phyloP scores from a whole-genome alignment of 176 grass and related monocot species.

The maize (Zea mays) region DNA sequence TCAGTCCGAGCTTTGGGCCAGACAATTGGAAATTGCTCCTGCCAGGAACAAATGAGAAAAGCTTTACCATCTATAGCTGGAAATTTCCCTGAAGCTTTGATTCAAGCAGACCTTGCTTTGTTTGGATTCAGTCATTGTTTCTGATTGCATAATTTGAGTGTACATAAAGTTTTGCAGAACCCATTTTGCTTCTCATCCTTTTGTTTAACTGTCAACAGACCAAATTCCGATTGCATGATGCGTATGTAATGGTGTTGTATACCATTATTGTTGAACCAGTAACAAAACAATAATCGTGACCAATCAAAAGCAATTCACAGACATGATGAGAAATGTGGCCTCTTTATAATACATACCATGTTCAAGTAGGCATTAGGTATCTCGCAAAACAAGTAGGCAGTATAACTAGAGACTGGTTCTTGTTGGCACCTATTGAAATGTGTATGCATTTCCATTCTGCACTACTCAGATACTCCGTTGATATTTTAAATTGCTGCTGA shows the following conservation, averaged over 20 bases:
- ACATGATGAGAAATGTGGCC: not conserved
- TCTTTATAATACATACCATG: not conserved
- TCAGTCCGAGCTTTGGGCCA: not conserved
- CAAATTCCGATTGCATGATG: not conserved
- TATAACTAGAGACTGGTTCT: not conserved
- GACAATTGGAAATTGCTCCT: not conserved
- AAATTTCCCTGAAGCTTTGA: not conserved
- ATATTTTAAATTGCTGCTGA: constrained; percentile 12
- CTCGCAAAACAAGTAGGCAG: not conserved
- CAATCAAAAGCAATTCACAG: not conserved
- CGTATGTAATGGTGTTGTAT: not conserved
- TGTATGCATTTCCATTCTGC: constrained; percentile 1
- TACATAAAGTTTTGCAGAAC: not conserved
- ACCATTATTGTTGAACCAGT: constrained; percentile 1
- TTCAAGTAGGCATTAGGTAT: constrained; percentile 10
- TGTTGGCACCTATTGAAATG: not conserved
- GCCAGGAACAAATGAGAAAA: not conserved
- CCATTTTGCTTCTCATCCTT: not conserved
- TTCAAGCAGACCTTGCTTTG: not conserved
- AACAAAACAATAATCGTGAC: not conserved
- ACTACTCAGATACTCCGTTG: not conserved
- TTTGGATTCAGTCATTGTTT: not conserved
- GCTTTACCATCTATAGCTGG: constrained; percentile 10
- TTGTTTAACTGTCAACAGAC: not conserved
- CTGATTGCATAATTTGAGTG: not conserved